Evolutionary conservation across 2,329 filamentous ascomycete species (phyloP).

Genomic region (Neurospora sp.): DNA sequence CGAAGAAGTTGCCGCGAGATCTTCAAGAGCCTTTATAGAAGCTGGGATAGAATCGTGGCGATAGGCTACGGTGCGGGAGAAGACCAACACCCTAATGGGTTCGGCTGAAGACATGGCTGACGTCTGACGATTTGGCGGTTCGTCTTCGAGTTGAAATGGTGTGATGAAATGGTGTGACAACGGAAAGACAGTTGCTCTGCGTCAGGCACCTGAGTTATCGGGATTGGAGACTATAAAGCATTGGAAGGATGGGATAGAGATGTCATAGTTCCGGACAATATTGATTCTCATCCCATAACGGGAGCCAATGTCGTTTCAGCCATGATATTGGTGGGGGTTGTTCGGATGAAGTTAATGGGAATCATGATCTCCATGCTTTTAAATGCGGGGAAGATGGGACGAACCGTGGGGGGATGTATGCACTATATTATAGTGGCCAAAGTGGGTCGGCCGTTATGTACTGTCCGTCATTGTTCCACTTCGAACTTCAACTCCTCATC

Average conservation of each 20-base stretch:
- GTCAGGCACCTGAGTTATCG: not conserved
- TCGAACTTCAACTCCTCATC: not conserved
- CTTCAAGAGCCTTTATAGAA: constrained; percentile 23
- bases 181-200: not conserved
- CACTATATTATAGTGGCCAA: no score
- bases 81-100: constrained; percentile 26
- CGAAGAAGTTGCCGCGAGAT: constrained; percentile 18
- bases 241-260: not conserved
- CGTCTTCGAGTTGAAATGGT: not conserved
- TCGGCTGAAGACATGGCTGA: not conserved
- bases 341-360: not conserved
- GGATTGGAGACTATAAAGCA: not conserved
- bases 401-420: no score
- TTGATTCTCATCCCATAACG: not conserved
- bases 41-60: constrained; percentile 31
- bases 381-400: not conserved
- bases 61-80: constrained; percentile 29
- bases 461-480: not conserved
- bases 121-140: not conserved
- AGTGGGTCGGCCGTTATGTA: no score
- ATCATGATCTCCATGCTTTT: not conserved
- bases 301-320: not conserved
- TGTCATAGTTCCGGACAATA: not conserved
- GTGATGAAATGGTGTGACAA: not conserved
- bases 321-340: not conserved